Evolutionary conservation across 441 rosid genomes (phyloP), one percentile per base, ranked within the genome.

Genomic region (Raphanus hybrid): DNA sequence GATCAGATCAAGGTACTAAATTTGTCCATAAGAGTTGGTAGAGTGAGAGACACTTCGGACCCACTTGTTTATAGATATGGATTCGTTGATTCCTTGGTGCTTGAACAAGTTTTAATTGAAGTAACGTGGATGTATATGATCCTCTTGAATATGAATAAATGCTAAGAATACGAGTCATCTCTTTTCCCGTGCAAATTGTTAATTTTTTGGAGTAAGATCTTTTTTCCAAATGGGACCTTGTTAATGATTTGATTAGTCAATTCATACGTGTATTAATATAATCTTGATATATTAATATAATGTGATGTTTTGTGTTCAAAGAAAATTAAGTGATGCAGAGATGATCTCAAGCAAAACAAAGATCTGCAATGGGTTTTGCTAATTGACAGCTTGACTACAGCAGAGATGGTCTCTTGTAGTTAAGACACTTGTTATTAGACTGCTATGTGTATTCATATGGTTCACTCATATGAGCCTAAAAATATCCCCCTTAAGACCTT

Each of bases 401-500:
- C 58, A 54, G 10, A 54, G 58, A 54, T 15, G 23, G 58, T 54
- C 58, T 54, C 58, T 20, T 54, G 58, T 20, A 54, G 6, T 54
- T 54, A 54, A 54, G 58, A 54, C 58, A 15, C 8, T 6, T 14
- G 35, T 14, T 10, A 1, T 18, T 2, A 62, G 32, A 37, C 6
- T 7, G 74, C 75, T 84, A 84, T 83, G 88, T 83, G 77, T 77
- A 48, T 26, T 5, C 3, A 23, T 1, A 9, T 0, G 1, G 72
- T 77, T 70, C 81, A 72, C 71, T 70, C 80, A 70, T 80, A 3
- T 58, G 68, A 6, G 15, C 58, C 18, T 48, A 26, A 61, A 83
- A 86, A 86, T 80, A 84, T 83, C 86, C 11, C 10, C 2, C 29
- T 2, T 14, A 48, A 54, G 67, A 26, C 48, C 58, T 78, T 52